Base-by-base conservation (phyloP, 1,284 basidiomycete species). In the Cryptococcus sp. region DNA sequence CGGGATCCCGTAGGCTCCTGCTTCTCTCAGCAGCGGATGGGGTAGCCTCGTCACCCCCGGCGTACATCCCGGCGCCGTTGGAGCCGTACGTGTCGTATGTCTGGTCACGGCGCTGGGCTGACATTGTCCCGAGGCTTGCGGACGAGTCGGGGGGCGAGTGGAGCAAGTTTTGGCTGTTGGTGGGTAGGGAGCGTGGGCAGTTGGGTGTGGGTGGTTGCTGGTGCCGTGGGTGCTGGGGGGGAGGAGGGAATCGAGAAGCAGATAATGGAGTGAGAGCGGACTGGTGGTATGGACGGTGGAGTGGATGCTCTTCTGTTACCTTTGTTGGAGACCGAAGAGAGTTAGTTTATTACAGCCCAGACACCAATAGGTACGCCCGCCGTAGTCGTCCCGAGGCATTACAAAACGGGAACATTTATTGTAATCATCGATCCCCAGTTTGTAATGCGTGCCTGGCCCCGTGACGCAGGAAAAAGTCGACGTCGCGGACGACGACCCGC, bases 81-180 rank as follows among this genome's bases (percentile, higher is more conserved):
- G 47, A 55, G 37, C 45, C 46, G 38, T 66, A 62, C 16, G 44
- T 43, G 49, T 71, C 68, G 53, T 68, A 68, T n/a, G 68, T 69
- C 50, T 67, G 69, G 20, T 67, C 60, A 24, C 68, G 59, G 16
- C 67, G 67, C 45, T 63, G 68, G n/a, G 50, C 54, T 9, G 60
- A 59, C 42, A 55, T 55, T 33, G 28, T 33, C 28, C 5, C 28
- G 28, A 33, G 28, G 28, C 28, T 33, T 33, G 28, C 28, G 28
- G 28, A 9, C 28, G 28, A 33, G 28, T 33, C 5, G 9, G 5
- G 5, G 28, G 28, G 28, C 28, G 28, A 33, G 28, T 33, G 28
- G 28, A 9, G 28, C 9, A 9, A 5, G 5, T 33, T 33, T 33
- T 33, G n/a, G 23, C 36, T 33, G 52, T 24, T 23, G 6, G 38